Base-by-base conservation (phyloP, 2,329 filamentous ascomycete species). In the Dactylellina drechsleri region DNA sequence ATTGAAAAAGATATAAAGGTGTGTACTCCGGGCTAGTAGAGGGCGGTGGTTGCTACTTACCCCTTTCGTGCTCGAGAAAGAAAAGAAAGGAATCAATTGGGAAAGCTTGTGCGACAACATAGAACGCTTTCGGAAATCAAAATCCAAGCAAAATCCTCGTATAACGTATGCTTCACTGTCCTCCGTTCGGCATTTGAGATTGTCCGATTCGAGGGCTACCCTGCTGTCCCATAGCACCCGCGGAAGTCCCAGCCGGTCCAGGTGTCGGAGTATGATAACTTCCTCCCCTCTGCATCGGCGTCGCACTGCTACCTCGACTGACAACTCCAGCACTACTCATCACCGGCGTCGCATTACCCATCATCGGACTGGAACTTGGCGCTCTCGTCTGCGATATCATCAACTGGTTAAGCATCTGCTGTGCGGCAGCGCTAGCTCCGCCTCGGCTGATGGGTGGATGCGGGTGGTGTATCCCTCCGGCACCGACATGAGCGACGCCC, bases 331-430 rank as follows among this genome's bases (percentile, higher is more conserved):
- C 61, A 20, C 57, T 58, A 28, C 58, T 64, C 60, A 76, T 76
- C 2, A 71, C 60, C 1, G 66, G 72, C 0, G 72, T 76, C 2
- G 72, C 72, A 50, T 71, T 76, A 7, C 72, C 72, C 72, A 76
- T 76, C 71, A 71, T 76, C 6, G 66, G 72, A 28, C 66, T 71
- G 1, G 72, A 70, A 40, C 72, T 76, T 4, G 72, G 72, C 2
- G 72, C 72, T 23, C 72, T 59, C 16, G 72, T 76, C 43, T 76
- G 72, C 10, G 72, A 67, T 60, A 76, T 71, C 65, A 70, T 70
- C 2, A 76, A 49, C 28, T 76, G 72, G 23, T 76, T 70, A 7
- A 76, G 23, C 66, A 76, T 76, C 58, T 71, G 65, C 36, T 76
- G 72, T 1, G 72, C 71, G 8, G 49, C 57, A 4, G 72, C 62